Conservation (phyloP, 2,329 filamentous ascomycete species). For the Fusarium keratoplasticum region DNA sequence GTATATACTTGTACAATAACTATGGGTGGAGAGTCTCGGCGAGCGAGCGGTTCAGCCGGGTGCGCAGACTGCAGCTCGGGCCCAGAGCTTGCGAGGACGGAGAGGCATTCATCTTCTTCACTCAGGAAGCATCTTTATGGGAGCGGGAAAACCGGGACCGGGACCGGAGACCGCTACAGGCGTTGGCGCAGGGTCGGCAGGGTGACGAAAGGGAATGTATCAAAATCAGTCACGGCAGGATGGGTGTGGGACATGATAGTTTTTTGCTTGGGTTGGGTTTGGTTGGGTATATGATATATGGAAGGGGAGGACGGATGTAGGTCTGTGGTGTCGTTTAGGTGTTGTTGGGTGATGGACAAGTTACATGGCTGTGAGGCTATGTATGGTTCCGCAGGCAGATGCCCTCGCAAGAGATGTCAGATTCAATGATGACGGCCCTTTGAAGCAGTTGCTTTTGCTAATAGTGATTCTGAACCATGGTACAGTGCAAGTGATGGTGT, state of each 20-base stretch:
- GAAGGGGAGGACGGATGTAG: background rate
- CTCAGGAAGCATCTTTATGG: conserved; percentile 30
- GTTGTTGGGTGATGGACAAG: conserved; percentile 8
- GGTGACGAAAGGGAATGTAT: conserved; percentile 42
- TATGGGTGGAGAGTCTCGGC: conserved; percentile 12
- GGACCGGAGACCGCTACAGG: conserved; percentile 36
- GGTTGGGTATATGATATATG: conserved; percentile 39
- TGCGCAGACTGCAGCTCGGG: background rate
- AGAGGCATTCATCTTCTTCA: conserved; percentile 15
- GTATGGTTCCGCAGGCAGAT: conserved; percentile 20
- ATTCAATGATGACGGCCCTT: conserved; percentile 29
- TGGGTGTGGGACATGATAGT: conserved; percentile 13
- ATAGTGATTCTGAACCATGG: background rate
- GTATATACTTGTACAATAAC: conserved; percentile 46
- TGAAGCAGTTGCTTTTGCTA: background rate
- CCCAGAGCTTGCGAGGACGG: conserved; percentile 4
- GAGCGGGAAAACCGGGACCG: conserved; percentile 20
- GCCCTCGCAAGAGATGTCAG: conserved; percentile 18
- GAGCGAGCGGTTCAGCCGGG: background rate
- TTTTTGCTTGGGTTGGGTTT: conserved; percentile 36
- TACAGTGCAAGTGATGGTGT: background rate
- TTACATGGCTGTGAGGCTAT: conserved; percentile 19
- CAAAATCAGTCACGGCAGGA: conserved; percentile 37
- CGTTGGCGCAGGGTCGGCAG: conserved; percentile 43
- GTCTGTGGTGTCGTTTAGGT: conserved; percentile 10